These are phyloP conservation scores for Ceratocystis smalleyi DNA, from an alignment of 2,329 filamentous ascomycete genomes.

Conservation along the genomic window DNA sequence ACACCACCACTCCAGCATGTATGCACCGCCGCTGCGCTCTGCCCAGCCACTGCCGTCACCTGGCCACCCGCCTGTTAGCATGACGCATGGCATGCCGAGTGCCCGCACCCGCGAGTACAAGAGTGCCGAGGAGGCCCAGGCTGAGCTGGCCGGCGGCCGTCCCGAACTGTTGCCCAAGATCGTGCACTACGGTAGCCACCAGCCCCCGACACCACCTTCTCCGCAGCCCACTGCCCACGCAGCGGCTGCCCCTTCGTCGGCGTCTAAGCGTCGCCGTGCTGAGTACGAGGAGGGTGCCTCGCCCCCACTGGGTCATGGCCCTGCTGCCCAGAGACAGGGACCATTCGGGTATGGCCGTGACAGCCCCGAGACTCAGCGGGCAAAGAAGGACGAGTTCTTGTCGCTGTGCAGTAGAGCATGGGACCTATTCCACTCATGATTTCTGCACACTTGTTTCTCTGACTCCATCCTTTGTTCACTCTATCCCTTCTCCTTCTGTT, in stretches of 20 bases:
- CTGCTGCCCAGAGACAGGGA: constrained; percentile 43
- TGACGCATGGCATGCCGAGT: constrained; percentile 34
- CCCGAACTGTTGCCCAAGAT: constrained; percentile 84
- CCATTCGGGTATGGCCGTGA: constrained; percentile 71
- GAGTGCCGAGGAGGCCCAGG: constrained; percentile 89
- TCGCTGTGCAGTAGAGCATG: constrained; percentile 75
- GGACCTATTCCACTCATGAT: constrained; percentile 89
- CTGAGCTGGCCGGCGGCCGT: constrained; percentile 76
- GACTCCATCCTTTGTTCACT: not conserved
- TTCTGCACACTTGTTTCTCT: not conserved
- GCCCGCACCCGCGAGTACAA: constrained; percentile 71
- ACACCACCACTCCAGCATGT: constrained; percentile 26
- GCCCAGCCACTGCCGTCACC: constrained; percentile 59
- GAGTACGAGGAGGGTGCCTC: constrained; percentile 91
- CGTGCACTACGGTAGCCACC: constrained; percentile 87
- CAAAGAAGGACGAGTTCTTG: constrained; percentile 88
- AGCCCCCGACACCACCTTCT: constrained; percentile 82
- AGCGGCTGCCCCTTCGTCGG: constrained; percentile 35
- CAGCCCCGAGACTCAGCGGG: constrained; percentile 64
- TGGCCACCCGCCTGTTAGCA: constrained; percentile 45
- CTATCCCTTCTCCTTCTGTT: constrained; percentile 10
- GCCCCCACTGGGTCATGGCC: constrained; percentile 66
- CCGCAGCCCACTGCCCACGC: constrained; percentile 39
- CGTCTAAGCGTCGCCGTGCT: constrained; percentile 56
- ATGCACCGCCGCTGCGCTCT: constrained; percentile 36